phyloP scores from a whole-genome alignment of 305 asterid genomes.

The Coffea humblotiana region DNA sequence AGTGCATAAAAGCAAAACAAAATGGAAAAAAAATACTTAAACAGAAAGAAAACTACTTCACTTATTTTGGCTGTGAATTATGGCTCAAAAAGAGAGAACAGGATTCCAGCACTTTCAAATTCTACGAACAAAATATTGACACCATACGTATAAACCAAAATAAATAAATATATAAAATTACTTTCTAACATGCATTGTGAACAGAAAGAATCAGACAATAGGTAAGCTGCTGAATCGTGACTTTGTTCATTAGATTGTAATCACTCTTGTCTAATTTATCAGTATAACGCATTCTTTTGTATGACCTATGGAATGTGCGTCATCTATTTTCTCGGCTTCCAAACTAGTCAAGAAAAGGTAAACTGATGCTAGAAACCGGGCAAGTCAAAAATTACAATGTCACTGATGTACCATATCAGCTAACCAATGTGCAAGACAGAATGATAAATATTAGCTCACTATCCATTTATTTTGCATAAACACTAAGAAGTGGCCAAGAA shows the following conservation, averaged over 20 bases:
- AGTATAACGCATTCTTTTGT: neutral
- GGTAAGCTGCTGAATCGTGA: neutral
- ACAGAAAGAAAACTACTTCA: neutral
- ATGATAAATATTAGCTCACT: neutral
- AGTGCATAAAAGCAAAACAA: neutral
- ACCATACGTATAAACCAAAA: too few species aligned
- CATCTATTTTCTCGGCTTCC: neutral
- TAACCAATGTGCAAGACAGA: neutral
- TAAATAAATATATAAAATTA: too few species aligned
- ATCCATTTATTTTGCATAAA: constrained; percentile 1
- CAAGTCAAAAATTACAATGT: neutral
- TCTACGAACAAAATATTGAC: neutral
- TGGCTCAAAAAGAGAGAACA: neutral
- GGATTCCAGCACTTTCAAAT: neutral
- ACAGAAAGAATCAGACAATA: neutral
- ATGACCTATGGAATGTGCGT: neutral
- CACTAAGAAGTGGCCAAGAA: constrained; percentile 1
- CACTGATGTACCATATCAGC: neutral
- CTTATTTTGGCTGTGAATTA: neutral
- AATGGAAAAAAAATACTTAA: neutral
- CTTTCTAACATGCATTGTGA: neutral
- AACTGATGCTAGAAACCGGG: neutral
- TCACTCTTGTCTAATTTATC: neutral
- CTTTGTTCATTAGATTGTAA: neutral
- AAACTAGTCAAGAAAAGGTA: neutral